phyloP scores from a whole-genome alignment of 2,329 filamentous ascomycete species.

The Penicillium sclerotigenum region DNA sequence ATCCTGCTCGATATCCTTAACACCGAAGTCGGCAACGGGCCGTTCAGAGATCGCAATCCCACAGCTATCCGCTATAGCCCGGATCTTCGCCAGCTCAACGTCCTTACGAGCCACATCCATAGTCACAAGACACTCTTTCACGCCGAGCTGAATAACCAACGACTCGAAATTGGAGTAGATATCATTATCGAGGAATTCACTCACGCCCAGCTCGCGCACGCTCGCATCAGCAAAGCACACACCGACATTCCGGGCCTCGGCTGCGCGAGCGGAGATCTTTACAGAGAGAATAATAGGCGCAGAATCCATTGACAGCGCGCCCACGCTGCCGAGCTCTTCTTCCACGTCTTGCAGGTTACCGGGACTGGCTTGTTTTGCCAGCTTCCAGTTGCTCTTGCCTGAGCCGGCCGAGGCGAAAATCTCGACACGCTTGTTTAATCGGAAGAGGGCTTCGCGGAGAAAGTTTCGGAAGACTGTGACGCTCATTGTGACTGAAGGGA shows the following conservation, averaged over 20 bases:
- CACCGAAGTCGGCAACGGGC: constrained; percentile 72
- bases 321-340: constrained; percentile 73
- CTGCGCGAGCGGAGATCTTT: constrained; percentile 84
- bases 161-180: constrained; percentile 98
- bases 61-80: constrained; percentile 86
- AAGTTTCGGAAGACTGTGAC: constrained; percentile 94
- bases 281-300: constrained; percentile 94
- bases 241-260: constrained; percentile 79
- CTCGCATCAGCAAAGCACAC: constrained; percentile 98
- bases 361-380: constrained; percentile 86
- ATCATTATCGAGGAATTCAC: constrained; percentile 98
- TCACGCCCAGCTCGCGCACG: constrained; percentile 90
- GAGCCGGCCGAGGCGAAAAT: constrained; percentile 75
- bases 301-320: constrained; percentile 66
- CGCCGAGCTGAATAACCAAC: constrained; percentile 89
- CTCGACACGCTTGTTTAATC: constrained; percentile 84
- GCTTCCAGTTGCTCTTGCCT: constrained; percentile 81
- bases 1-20: constrained; percentile 93
- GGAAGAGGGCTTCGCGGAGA: constrained; percentile 87
- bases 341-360: constrained; percentile 97
- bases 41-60: constrained; percentile 86
- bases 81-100: constrained; percentile 80
- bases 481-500: constrained; percentile 93
- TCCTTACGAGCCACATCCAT: constrained; percentile 78
- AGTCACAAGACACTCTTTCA: constrained; percentile 89